Evolutionary conservation across 140 eudicot species (phyloP), one percentile per base, ranked within the genome.

Genomic region (Oenanthe javanica): DNA sequence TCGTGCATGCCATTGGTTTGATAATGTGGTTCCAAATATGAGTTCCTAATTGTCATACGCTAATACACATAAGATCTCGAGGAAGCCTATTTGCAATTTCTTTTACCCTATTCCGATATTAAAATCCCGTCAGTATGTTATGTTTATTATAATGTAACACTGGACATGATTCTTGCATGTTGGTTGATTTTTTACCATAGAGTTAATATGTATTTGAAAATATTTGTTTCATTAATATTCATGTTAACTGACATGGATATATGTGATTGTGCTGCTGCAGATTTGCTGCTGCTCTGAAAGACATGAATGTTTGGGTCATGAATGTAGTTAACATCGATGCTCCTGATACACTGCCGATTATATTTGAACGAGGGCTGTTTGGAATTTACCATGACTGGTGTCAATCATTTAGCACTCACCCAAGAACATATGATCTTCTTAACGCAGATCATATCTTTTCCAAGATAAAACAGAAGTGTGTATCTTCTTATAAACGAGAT

Each of bases 331-430:
- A 91, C 0, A 83, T 92, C 6, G 97, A 95, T 78, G 80, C 96
- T 40, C 96, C 99, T 2, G 99, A 95, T 82, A 92, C 99, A 52
- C 86, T 95, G 31, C 99, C 99, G 15, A 85, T 95, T 66, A 95
- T 95, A 9, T 95, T 86, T 23, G 99, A 95, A 61, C 91, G 99
- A 18, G 99, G 99, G 31, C 86, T 95, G 74, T 92, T 95, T 81
- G 99, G 99, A 78, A 91, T 95, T 11, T 95, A 95, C 77, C 97
- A 95, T 38, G 97, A 95, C 84, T 95, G 99, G 99, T 95, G 99
- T 23, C 92, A 95, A 83, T 95, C 99, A 48, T 91, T 95, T 83
- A 92, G 92, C 88, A 95, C 99, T 8, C 92, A 95, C 83, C 99
- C 99, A 25, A 82, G 99, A 89, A 84, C 97, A 63, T 95, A 95